Evolutionary conservation across 129 eudicot genomes (phyloP), one percentile per base, ranked within the genome.

Genomic region (Rutidosis leptorrhynchoides): DNA sequence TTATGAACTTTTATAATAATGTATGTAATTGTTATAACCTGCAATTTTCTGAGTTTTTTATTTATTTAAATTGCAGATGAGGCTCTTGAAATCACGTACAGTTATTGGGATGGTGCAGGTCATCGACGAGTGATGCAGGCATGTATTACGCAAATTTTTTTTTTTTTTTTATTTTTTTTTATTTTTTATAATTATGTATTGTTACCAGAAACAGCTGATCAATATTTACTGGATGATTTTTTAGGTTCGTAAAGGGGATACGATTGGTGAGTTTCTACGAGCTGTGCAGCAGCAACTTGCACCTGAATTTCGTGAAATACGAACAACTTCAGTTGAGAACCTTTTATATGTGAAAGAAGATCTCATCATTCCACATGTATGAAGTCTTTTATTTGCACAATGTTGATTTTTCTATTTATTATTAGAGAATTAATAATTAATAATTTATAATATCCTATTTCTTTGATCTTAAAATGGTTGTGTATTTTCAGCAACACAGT

Each of bases 211-310:
- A 56, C 27, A 43, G 22, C 2, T 11, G 2, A 24, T 24, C 25
- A 2, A n/a, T 51, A 22, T 60, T 69, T 43, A 16, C 29, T 45
- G 69, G 25, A 8, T 62, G 25, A 25, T 43, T 64, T 69, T 32
- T 40, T 72, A 91, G 99, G 96, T 89, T 66, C 83, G 99, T 25
- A 93, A 93, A 82, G 99, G 99, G 4, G 99, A 93, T 74, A 72
- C 77, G 6, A 88, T 93, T 64, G 96, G 96, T 0, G 98, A 89
- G 48, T 93, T 93, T 76, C 82, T 93, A 61, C 88, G 98, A 35
- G 84, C 99, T 70, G 95, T 93, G 32, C 99, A 93, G 83, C 99
- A 93, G 77, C 99, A 93, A 79, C 99, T 93, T 84, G 96, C 99
- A 37, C 99, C 99, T 33, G 99, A 93, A 64, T 93, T 93, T 75